Evolutionary conservation across 768 basidiomycete genomes (phyloP).

Genomic region (Amanita subjunquillea): DNA sequence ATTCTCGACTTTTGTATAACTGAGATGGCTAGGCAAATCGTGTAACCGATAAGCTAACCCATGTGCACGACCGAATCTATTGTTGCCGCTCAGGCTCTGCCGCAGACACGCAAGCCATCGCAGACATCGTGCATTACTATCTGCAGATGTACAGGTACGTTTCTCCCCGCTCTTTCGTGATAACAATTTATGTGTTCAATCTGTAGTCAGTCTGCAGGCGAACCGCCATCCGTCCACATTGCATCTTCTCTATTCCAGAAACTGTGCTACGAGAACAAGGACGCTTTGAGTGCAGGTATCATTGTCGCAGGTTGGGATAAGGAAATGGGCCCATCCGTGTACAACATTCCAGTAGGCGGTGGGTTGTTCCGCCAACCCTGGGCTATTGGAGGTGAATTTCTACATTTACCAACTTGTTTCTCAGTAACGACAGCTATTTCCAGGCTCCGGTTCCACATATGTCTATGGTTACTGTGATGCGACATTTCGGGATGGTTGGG

Average conservation of each 20-base stretch:
- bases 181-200: conserved; percentile 3
- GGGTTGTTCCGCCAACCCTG: conserved; percentile 96
- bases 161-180: not conserved
- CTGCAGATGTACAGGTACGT: conserved; percentile 69
- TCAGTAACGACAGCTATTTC: conserved; percentile 1
- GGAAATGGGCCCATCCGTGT: conserved; percentile 83
- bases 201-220: conserved; percentile 46
- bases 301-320: conserved; percentile 98
- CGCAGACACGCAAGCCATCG: conserved; percentile 95
- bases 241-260: conserved; percentile 80
- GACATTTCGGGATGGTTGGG: conserved; percentile 92
- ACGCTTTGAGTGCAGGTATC: conserved; percentile 79
- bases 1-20: conserved; percentile 2
- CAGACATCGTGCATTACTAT: conserved; percentile 80
- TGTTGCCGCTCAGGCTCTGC: conserved; percentile 98
- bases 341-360: conserved; percentile 94
- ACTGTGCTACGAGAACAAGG: conserved; percentile 92
- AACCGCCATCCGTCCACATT: conserved; percentile 67
- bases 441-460: conserved; percentile 93
- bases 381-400: conserved; percentile 82
- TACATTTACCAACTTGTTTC: not conserved
- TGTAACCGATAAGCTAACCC: conserved; percentile 96
- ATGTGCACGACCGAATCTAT: conserved; percentile 96
- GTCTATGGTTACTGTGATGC: conserved; percentile 99
- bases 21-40: conserved; percentile 67